phyloP scores from a whole-genome alignment of 108 stramenopile species.

The Phaeodactylum tricornutum region DNA sequence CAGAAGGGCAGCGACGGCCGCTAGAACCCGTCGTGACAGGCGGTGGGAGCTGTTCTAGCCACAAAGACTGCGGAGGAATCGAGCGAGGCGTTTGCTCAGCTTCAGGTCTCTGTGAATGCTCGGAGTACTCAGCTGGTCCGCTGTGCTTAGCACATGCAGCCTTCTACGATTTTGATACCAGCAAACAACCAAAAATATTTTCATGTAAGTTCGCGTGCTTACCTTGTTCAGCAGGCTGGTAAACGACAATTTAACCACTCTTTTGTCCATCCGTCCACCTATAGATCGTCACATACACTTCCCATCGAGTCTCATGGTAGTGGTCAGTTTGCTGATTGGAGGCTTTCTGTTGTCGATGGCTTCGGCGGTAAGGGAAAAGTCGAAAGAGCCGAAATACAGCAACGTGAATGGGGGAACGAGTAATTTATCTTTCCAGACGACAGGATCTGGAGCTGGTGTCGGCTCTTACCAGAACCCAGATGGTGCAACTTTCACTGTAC shows the following conservation, averaged over 20 bases:
- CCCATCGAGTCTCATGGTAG: slow-evolving; percentile 9
- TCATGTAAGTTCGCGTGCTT: slow-evolving; percentile 40
- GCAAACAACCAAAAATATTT: slow-evolving; percentile 8
- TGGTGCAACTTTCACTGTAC: too few species aligned
- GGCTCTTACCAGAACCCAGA: too few species aligned
- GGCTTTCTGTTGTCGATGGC: slow-evolving; percentile 7
- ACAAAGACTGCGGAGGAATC: slow-evolving; percentile 46
- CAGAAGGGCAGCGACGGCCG: slow-evolving; percentile 46
- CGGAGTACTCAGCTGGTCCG: slow-evolving; percentile 51
- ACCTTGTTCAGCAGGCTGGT: too few species aligned
- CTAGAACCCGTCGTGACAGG: slow-evolving; percentile 46
- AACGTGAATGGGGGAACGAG: too few species aligned
- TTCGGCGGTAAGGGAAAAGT: slow-evolving; percentile 2
- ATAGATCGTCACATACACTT: too few species aligned
- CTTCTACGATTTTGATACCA: slow-evolving; percentile 29
- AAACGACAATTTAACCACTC: too few species aligned
- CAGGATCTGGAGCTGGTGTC: too few species aligned
- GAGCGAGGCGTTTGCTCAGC: slow-evolving; percentile 34
- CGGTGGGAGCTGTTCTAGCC: slow-evolving; percentile 38
- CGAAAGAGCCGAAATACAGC: neutral
- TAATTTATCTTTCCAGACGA: too few species aligned
- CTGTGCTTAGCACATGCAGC: slow-evolving; percentile 60
- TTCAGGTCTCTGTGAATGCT: slow-evolving; percentile 41
- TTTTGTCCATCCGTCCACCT: too few species aligned
- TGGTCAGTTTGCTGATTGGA: slow-evolving; percentile 11